Evolutionary conservation across 306 rosid genomes (phyloP).

Genomic region (Erythrophleum fordii): DNA sequence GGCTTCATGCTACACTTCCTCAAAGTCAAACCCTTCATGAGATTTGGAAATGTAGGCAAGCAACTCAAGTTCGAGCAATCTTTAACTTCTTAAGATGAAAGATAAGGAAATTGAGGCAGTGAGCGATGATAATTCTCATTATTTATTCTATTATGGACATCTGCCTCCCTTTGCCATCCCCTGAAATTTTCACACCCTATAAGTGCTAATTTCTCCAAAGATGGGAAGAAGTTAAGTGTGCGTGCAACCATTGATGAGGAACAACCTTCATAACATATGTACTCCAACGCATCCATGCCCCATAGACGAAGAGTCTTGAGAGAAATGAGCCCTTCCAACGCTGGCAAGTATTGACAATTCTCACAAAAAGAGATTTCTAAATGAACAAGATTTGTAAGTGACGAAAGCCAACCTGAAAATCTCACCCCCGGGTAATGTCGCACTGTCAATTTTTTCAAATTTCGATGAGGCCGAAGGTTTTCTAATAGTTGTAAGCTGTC

Average conservation of each 20-base stretch:
- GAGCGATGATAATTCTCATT: not conserved
- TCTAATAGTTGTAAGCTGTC: not conserved
- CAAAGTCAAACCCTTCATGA: not conserved
- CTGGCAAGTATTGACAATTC: not conserved
- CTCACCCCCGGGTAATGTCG: not conserved
- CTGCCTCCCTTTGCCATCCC: slow-evolving; percentile 1
- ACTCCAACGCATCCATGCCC: not conserved
- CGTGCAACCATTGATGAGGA: not conserved
- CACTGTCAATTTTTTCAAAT: not conserved
- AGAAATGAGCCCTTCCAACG: not conserved
- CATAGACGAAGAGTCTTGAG: rapidly evolving
- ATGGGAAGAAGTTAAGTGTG: not conserved
- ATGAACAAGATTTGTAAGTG: not conserved
- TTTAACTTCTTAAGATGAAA: not conserved
- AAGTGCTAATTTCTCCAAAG: not conserved
- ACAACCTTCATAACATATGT: not conserved
- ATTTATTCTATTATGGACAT: not conserved
- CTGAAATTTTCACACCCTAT: not conserved
- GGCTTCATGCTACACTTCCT: not conserved
- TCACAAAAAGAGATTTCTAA: rapidly evolving
- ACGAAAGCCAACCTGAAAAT: not conserved
- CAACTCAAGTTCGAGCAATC: not conserved
- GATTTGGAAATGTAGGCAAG: slow-evolving; percentile 12
- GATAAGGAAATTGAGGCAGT: slow-evolving; percentile 9
- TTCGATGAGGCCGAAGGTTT: not conserved